Evolutionary conservation across 305 asterid species (phyloP), one percentile per base, ranked within the genome.

Genomic region (Ilex paraguariensis): DNA sequence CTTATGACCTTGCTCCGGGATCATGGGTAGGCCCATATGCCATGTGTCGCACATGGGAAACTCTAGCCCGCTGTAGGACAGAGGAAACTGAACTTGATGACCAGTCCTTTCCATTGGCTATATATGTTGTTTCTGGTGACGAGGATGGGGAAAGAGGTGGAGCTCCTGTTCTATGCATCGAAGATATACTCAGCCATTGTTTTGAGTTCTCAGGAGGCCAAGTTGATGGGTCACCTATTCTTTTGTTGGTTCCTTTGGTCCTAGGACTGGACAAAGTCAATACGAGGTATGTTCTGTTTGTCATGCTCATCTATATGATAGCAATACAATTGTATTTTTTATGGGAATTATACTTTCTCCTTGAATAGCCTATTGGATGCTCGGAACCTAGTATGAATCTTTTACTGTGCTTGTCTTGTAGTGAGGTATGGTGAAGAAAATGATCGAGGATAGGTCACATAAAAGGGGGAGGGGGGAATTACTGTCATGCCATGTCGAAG

Each of bases 21-120:
- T 90, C 99, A 59, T 93, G 99, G 99, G 86, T 93, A 39, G 97
- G 99, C 30, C 99, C 99, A 0, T 93, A 93, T 73, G 99, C 99
- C 63, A 83, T 88, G 91, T 90, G 96, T 52, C 97, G 99, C 58
- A 83, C 99, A 30, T 93, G 96, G 97, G 99, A 90, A 79, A 79
- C 84, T 69, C 72, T 93, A 83, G 69, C 78, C 64, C 83, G 86
- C 31, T 32, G 67, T 70, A 82, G 75, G 76, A 81, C 60, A 66
- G 79, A 75, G 61, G 87, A 80, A 55, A 68, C 57, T 39, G 73
- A 61, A 50, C 57, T 59, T 73, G 86, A 75, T 52, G 74, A 73
- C 57, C 56, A 75, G 60, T 77, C 84, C 61, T 78, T 78, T 3
- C 51, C 63, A 70, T 77, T 93, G 88, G 75, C 82, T 61, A 64